Base-by-base conservation (phyloP, 2,329 filamentous ascomycete species). In the Colletotrichum abscissum region DNA sequence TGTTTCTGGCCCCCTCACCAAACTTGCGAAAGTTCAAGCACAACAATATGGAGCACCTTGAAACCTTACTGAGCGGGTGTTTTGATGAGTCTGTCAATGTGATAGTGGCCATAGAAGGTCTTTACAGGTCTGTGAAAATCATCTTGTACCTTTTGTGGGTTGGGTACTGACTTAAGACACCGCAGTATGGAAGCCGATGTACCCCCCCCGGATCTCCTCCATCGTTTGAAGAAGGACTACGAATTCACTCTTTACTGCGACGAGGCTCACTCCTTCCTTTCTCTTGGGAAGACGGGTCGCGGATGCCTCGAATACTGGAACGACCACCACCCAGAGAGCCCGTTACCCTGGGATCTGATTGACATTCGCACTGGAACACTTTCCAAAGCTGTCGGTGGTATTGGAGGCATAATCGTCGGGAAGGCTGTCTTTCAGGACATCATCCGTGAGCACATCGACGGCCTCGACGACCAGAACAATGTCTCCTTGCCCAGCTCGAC, bases 291-390 rank as follows among this genome's bases (percentile, higher is more conserved):
- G 38, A 76, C 64, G 14, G 75, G 75, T 7, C 69, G 64, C 5
- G 74, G 75, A 28, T 76, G 72, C 22, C 30, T 76, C 26, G 74
- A 76, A 42, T 58, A 72, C 60, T 74, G 74, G 72, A 76, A 73
- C 16, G 67, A 76, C 26, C 46, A 38, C 24, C 72, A 75, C 4
- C 24, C 64, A 22, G 62, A 74, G 22, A 49, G 14, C 52, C 60
- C 56, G 0, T 58, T 75, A 1, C 67, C 74, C 2, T 66, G 26
- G 54, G 67, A 76, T 19, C 38, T 75, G 24, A 71, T 76, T 35
- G 74, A 76, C 42, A 59, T 76, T 16, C 69, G 75, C 22, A 76
- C 74, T 2, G 69, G 67, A 3, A 76, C 74, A 5, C 62, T 76
- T 0, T 75, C 75, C n/a, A 73, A 67, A 16, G 63, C 72, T 1